Base-by-base conservation (phyloP, 768 basidiomycete species). In the Boletus tomentosulus region DNA sequence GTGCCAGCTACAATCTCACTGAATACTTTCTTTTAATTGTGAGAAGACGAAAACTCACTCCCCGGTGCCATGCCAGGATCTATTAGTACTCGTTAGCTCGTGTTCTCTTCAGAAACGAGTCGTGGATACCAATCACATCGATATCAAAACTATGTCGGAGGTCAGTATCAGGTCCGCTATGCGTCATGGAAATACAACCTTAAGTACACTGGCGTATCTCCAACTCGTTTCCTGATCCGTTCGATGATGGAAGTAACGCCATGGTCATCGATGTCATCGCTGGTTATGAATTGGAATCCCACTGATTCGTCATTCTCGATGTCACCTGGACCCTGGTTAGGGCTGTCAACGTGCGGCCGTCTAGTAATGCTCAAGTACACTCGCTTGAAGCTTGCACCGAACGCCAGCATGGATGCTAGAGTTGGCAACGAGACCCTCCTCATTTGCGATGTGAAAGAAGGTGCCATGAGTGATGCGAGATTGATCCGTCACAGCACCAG, bases 391-490 rank as follows among this genome's bases (percentile, higher is more conserved):
- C 62, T 89, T 89, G 70, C 87, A 28, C 28, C 28, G 28, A 56
- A 95, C 87, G 4, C 93, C 92, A 9, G 86, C 93, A 65, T 95
- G 93, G 27, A 95, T 82, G 56, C 87, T 79, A 38, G 80, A 78
- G 55, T 86, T 84, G 33, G 79, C 70, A 77, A 94, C 79, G 38
- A 92, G 76, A 1, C 88, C 87, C 28, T 28, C 28, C 8, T 28
- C 28, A 28, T 28, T 28, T 0, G 93, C 93, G 35, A 88, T 67
- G 68, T 83, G 81, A 73, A 94, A 95, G 74, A 92, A 94, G 1
- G 87, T 88, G 51, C 92, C 92, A 61, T 95, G 92, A 0, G 84
- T 93, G 38, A 92, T 74, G 54, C 28, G 28, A 28, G 28, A 28
- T 28, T 28, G 28, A 28, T 28, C 28, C 76, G 80, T 80, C 37